Conservation (phyloP, 2,329 filamentous ascomycete species). For the Geosmithia flava region DNA sequence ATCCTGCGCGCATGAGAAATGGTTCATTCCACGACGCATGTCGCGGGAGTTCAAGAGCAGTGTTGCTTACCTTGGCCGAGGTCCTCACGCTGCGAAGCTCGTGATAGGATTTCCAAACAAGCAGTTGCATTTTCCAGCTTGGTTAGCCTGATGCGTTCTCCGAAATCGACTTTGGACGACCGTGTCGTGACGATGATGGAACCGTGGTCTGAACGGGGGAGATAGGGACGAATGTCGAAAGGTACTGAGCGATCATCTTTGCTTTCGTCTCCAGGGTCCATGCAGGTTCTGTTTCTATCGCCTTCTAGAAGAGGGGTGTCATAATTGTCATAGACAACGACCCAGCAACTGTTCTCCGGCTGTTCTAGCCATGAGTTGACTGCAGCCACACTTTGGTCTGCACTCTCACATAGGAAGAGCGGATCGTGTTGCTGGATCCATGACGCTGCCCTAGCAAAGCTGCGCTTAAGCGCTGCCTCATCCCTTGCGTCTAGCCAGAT, state of each 20-base stretch:
- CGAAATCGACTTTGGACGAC: neutral
- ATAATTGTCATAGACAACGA: neutral
- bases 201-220: neutral
- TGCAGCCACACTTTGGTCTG: neutral
- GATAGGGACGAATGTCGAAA: neutral
- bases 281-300: neutral
- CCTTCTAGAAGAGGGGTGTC: neutral
- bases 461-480: constrained; percentile 20
- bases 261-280: neutral
- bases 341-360: neutral
- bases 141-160: neutral
- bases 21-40: no score
- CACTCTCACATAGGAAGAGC: neutral
- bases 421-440: constrained; percentile 15
- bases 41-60: no score
- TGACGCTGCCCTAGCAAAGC: constrained; percentile 15
- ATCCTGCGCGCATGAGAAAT: no score
- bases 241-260: neutral
- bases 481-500: constrained; percentile 30
- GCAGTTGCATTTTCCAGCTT: neutral
- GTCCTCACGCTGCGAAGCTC: neutral
- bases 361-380: neutral
- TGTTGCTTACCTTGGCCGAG: no score
- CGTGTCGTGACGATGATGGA: neutral
- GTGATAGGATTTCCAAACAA: neutral